Base-by-base conservation (phyloP, 2,329 filamentous ascomycete species). In the Rutstroemia sp. region DNA sequence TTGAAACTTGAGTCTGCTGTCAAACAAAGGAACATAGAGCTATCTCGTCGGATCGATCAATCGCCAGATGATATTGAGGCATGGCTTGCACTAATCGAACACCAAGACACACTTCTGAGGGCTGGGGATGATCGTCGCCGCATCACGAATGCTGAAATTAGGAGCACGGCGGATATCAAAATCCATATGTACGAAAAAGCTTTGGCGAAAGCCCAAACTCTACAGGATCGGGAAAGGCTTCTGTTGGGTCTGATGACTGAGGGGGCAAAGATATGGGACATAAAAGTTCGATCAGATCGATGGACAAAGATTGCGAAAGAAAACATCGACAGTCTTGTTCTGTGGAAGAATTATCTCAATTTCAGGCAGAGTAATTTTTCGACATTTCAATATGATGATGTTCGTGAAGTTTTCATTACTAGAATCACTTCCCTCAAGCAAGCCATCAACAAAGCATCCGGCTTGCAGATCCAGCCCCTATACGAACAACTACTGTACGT, bases 171-270 rank as follows among this genome's bases (percentile, higher is more conserved):
- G 3, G 87, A 94, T 61, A 83, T 96, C 55, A 92, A 89, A 62
- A 73, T 95, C 2, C 83, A 86, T 2, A 82, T 95, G 59, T 88
- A 92, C 58, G 83, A 92, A 61, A 84, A 89, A 59, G 92, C 92
- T 0, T 70, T 96, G 7, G 73, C 76, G 10, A 80, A 86, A 47
- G 75, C 81, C 5, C 68, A 69, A 0, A 71, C 73, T 39, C 46
- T 67, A 17, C 49, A 70, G 17, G 77, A 78, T 44, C 78, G 80
- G 16, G 80, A 88, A 58, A 73, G 72, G 8, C 75, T 96, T 1
- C 69, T 91, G 6, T 70, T 87, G 9, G 83, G 81, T 4, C 75
- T 91, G 56, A 85, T 96, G 78, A 76, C 79, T 7, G 88, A 95
- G 68, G 89, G 88, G 0, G 70, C 76, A n/a, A 82, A 81, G 58